A percentile compares a stretch with the other conserved stretches of the same genome.
phyloP scores from a whole-genome alignment of 2,329 filamentous ascomycete species.

The Aspergillus ochraceoroseus region DNA sequence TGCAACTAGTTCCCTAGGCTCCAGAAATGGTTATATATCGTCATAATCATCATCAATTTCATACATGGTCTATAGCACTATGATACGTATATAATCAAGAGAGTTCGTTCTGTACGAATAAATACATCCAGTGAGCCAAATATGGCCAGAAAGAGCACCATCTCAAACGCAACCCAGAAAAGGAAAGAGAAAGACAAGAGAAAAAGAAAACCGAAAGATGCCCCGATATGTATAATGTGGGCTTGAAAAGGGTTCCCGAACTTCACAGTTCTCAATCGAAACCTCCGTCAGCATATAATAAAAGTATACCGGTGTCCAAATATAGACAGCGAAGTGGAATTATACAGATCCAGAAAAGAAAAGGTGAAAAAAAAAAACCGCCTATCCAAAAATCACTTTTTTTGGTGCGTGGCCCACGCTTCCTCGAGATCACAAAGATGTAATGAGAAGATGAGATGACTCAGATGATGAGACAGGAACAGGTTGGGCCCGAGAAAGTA shows the following conservation, averaged over 20 bases:
- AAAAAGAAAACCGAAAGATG: slow-evolving; percentile 16
- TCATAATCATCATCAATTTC: slow-evolving; percentile 7
- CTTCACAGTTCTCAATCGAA: not conserved
- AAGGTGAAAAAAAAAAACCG: slow-evolving; percentile 5
- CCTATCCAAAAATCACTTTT: slow-evolving; percentile 13
- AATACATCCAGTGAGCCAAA: slow-evolving; percentile 3
- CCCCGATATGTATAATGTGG: slow-evolving; percentile 8
- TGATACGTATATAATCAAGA: slow-evolving; percentile 6
- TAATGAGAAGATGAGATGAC: not conserved
- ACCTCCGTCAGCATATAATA: not conserved
- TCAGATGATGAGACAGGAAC: not conserved
- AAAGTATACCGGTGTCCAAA: slow-evolving; percentile 11
- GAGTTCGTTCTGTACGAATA: not conserved
- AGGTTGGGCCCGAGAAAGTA: slow-evolving; percentile 1
- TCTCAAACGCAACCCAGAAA: slow-evolving; percentile 1
- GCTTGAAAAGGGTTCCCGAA: not conserved
- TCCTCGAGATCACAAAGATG: slow-evolving; percentile 1
- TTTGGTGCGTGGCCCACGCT: not conserved
- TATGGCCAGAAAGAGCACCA: not conserved
- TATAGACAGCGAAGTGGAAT: slow-evolving; percentile 24
- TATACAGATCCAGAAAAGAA: slow-evolving; percentile 20
- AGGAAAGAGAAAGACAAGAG: slow-evolving; percentile 7
- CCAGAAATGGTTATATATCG: too few species aligned
- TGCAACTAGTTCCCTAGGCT: too few species aligned
- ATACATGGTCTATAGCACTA: slow-evolving; percentile 5